Base-by-base conservation (phyloP, 2,329 filamentous ascomycete species). In the Colletotrichum noveboracense region DNA sequence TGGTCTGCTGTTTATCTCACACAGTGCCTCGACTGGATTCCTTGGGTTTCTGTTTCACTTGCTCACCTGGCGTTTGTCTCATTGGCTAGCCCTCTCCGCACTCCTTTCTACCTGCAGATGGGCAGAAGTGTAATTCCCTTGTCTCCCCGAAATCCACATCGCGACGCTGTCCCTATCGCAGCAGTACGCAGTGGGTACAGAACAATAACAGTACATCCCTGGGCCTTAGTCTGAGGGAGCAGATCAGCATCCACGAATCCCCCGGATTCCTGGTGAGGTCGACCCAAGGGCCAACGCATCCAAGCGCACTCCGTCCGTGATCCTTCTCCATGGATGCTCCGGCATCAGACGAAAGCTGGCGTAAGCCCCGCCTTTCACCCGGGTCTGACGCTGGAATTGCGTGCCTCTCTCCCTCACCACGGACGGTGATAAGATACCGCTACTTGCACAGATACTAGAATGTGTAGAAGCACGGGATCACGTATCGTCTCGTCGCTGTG, bases 41-140 rank as follows among this genome's bases (percentile, higher is more conserved):
- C 62, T 66, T 28, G 60, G 52, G 74, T 12, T 78, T 78, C 77
- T 78, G 76, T 78, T 78, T 78, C 77, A 78, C 58, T n/a, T 71
- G 64, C 68, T 60, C 38, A 36, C 48, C 30, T 60, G 64, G 66
- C 36, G 52, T 26, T n/a, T 43, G 28, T 65, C 69, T 67, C 28
- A 78, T 77, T 78, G 74, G 76, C 62, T 56, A 18, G 9, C 36
- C 36, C 48, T 56, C 55, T 9, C 66, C 78, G 76, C 74, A 77
- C 77, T 77, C 76, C 76, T 78, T 77, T 78, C 43, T 24, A 56
- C 68, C 76, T 77, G 74, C 76, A 78, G 70, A 58, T 52, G 55
- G 32, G 61, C 52, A 66, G 34, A 74, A 60, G 71, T 60, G 34
- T 74, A 71, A 71, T 61, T 62, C 13, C 60, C n/a, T 30, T 36